Conservation (phyloP, 306 rosid genomes). For the Leucaena leucocephala region DNA sequence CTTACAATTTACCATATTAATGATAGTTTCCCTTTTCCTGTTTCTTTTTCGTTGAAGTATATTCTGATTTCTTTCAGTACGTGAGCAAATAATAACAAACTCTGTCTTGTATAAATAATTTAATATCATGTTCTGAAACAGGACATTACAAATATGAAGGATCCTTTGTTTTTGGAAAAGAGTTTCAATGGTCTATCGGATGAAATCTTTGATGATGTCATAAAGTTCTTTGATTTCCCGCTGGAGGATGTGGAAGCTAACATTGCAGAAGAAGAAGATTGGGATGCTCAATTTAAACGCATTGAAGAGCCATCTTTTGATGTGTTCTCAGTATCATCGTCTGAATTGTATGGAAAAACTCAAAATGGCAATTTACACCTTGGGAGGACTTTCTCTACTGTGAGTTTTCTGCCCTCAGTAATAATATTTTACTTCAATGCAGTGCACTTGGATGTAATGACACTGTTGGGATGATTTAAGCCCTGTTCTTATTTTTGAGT, state of each 20-base stretch:
- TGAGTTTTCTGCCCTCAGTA: conserved; percentile 41
- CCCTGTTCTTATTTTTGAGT: neutral
- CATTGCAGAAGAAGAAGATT: conserved; percentile 60
- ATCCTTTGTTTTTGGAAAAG: conserved; percentile 58
- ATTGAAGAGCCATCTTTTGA: conserved; percentile 60
- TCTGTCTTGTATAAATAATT: conserved; percentile 2
- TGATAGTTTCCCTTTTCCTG: neutral
- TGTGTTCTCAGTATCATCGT: conserved; percentile 42
- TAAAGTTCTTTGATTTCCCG: conserved; percentile 64
- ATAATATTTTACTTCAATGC: conserved; percentile 18
- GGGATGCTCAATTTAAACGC: conserved; percentile 55
- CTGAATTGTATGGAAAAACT: conserved; percentile 35
- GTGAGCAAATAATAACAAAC: conserved; percentile 29
- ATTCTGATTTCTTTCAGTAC: neutral
- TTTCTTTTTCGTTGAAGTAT: conserved; percentile 4
- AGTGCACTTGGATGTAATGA: neutral
- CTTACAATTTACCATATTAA: neutral
- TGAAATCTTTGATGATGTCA: conserved; percentile 51
- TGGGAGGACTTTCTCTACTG: conserved; percentile 51
- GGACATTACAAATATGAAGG: conserved; percentile 56
- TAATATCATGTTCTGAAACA: conserved; percentile 38
- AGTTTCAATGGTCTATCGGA: conserved; percentile 54
- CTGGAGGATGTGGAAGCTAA: conserved; percentile 67
- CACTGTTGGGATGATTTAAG: neutral
- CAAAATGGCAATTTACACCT: conserved; percentile 37